Evolutionary conservation across 208 protist species (phyloP).

Genomic region (Porcisia hertigi): DNA sequence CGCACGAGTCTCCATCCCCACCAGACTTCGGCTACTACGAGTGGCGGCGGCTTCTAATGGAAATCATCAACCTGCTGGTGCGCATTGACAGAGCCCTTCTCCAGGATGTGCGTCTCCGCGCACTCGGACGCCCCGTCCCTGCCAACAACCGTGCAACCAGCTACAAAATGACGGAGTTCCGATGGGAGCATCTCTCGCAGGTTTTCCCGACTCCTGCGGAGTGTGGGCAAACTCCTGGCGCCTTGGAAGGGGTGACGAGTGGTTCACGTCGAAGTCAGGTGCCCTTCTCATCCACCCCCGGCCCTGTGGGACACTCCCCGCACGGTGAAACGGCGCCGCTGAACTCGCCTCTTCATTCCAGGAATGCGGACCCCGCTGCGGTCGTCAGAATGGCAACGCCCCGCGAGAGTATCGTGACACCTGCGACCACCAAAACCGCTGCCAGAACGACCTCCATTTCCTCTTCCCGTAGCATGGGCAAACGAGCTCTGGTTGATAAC

Average conservation of each 20-base stretch:
- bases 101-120: slow-evolving; percentile 19
- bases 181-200: slow-evolving; percentile 34
- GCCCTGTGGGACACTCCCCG: slow-evolving; percentile 1
- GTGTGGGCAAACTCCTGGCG: not conserved
- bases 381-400: not conserved
- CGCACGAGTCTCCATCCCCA: not conserved
- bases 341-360: slow-evolving; percentile 1
- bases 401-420: not conserved
- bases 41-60: slow-evolving; percentile 52
- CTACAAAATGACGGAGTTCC: slow-evolving; percentile 14
- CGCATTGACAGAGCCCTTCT: slow-evolving; percentile 47
- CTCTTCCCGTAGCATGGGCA: slow-evolving; percentile 15
- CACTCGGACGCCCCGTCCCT: slow-evolving; percentile 5
- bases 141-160: not conserved
- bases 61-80: slow-evolving; percentile 56
- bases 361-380: not conserved
- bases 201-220: slow-evolving; percentile 3
- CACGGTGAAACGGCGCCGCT: not conserved
- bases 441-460: not conserved
- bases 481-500: slow-evolving; percentile 17
- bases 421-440: not conserved
- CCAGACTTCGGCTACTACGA: slow-evolving; percentile 36
- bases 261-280: not conserved
- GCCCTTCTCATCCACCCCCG: not conserved
- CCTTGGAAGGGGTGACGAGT: not conserved